A percentile compares a stretch with the other conserved stretches of the same genome.
Evolutionary conservation across 352 stramenopile species (phyloP).

Genomic region (Globisporangium irregulare): DNA sequence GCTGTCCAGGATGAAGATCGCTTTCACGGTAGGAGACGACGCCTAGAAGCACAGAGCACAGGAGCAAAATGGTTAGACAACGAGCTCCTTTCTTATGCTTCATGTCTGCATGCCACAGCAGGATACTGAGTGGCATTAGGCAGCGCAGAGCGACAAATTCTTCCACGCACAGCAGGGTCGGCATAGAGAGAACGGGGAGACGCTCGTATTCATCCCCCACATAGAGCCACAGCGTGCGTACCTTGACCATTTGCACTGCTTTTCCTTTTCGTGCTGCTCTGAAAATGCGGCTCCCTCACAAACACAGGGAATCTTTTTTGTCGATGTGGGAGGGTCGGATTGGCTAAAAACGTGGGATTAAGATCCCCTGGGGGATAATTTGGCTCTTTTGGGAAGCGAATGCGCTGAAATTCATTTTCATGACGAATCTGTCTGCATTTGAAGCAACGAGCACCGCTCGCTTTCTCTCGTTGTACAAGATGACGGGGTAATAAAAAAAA

Average conservation of each 20-base stretch:
- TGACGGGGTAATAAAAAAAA: conserved; percentile 10
- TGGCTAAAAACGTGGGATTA: conserved; percentile 36
- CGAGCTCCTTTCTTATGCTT: neutral
- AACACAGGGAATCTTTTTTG: conserved; percentile 13
- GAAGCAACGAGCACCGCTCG: neutral
- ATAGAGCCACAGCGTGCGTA: conserved; percentile 19
- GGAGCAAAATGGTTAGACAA: neutral
- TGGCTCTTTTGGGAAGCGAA: neutral
- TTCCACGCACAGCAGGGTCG: neutral
- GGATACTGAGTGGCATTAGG: neutral
- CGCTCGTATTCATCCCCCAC: too few species aligned
- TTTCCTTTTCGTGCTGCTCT: neutral
- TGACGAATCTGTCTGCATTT: neutral
- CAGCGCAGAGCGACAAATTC: neutral
- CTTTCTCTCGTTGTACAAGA: neutral
- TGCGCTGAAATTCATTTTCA: neutral
- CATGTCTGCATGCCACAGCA: neutral
- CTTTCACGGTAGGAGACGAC: conserved; percentile 78
- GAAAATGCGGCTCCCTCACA: conserved; percentile 11
- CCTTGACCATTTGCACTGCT: conserved; percentile 54
- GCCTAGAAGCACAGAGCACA: conserved; percentile 26
- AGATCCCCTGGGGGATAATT: neutral
- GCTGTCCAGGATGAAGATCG: conserved; percentile 86
- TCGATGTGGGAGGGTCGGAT: conserved; percentile 54
- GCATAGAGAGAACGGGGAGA: too few species aligned